These are phyloP conservation scores for Azolla pinnata DNA, from an alignment of 75 land plant species.

Conservation along the genomic window DNA sequence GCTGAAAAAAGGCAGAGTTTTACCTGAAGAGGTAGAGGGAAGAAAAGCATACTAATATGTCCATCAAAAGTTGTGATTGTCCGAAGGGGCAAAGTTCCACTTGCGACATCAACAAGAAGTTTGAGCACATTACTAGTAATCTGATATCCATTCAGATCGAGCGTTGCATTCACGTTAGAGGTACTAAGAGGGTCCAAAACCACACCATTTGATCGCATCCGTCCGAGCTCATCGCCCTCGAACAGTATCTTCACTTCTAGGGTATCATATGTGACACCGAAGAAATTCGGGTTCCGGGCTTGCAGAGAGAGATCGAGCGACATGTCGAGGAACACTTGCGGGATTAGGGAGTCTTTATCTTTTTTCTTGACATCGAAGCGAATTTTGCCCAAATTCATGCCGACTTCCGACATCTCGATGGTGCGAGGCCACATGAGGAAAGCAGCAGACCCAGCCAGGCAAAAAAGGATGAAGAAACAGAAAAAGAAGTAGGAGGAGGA, in stretches of 20 bases:
- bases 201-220: slow-evolving; percentile 13
- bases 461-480: background rate
- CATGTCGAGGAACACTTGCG: slow-evolving; percentile 19
- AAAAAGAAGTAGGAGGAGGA: too few species aligned
- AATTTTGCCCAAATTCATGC: background rate
- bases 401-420: background rate
- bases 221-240: slow-evolving; percentile 17
- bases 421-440: background rate
- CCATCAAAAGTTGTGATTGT: slow-evolving; percentile 19
- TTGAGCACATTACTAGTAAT: slow-evolving; percentile 13
- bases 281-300: slow-evolving; percentile 20
- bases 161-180: slow-evolving; percentile 7
- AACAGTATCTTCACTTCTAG: slow-evolving; percentile 15
- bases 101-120: slow-evolving; percentile 15
- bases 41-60: slow-evolving; percentile 5
- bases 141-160: slow-evolving; percentile 15
- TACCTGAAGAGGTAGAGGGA: slow-evolving; percentile 27
- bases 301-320: slow-evolving; percentile 13
- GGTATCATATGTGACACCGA: slow-evolving; percentile 19
- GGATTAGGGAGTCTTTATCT: slow-evolving; percentile 13
- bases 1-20: background rate
- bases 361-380: slow-evolving; percentile 3
- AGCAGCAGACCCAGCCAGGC: background rate
- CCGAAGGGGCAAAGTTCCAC: slow-evolving; percentile 15
- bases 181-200: slow-evolving; percentile 14